Evolutionary conservation across 2,329 filamentous ascomycete genomes (phyloP).

Genomic region (Aspergillus eucalypticola): DNA sequence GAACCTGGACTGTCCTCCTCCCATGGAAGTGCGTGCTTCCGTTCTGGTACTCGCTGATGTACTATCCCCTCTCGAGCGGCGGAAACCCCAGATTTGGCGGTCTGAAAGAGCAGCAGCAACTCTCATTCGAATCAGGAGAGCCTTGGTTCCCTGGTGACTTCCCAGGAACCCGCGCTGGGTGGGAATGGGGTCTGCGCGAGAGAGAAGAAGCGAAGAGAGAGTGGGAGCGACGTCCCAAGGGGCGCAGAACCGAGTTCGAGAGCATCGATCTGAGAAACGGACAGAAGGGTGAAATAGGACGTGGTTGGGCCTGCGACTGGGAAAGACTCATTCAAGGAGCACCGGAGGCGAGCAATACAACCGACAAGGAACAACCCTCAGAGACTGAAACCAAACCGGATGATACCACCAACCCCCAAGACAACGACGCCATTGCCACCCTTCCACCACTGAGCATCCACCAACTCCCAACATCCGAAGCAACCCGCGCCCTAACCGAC

Average conservation of each 20-base stretch:
- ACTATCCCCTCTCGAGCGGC: conserved; percentile 75
- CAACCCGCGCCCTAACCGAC: conserved; percentile 28
- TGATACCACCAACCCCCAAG: conserved; percentile 10
- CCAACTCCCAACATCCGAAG: conserved; percentile 43
- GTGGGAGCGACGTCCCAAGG: conserved; percentile 78
- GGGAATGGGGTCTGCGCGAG: conserved; percentile 72
- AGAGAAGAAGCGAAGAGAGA: conserved; percentile 59
- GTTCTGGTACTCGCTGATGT: conserved; percentile 84
- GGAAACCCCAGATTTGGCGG: conserved; percentile 82
- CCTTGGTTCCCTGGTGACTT: conserved; percentile 88
- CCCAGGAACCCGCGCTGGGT: conserved; percentile 75
- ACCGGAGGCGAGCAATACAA: conserved; percentile 1
- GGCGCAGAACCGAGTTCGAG: conserved; percentile 75
- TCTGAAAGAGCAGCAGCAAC: conserved; percentile 73
- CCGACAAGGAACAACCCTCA: not conserved
- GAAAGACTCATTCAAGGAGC: conserved; percentile 60
- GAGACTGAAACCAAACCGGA: conserved; percentile 12
- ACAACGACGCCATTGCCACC: not conserved
- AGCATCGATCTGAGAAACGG: conserved; percentile 71
- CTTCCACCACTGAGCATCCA: conserved; percentile 35
- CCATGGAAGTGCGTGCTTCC: conserved; percentile 88
- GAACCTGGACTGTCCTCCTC: conserved; percentile 78
- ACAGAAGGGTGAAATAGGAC: conserved; percentile 77
- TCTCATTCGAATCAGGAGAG: conserved; percentile 73
- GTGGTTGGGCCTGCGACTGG: conserved; percentile 83